Percentiles rank a stretch among this genome's conserved stretches.
Evolutionary conservation across 2,329 filamentous ascomycete species (phyloP).

Genomic region (Phaeosphaeriaceae sp.): DNA sequence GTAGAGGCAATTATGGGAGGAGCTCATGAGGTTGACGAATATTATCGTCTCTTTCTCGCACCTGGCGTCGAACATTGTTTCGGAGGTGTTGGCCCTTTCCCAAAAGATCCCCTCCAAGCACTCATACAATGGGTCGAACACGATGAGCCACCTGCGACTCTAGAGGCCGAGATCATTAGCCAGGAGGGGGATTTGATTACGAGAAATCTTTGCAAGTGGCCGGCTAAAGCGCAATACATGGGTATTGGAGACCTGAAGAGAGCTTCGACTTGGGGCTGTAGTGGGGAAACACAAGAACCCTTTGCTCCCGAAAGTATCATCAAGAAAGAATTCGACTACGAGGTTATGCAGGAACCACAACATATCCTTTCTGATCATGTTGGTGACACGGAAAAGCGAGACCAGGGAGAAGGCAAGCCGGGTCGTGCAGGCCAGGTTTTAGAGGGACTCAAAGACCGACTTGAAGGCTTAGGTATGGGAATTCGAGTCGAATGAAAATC

Average conservation of each 20-base stretch:
- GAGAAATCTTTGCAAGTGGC: constrained; percentile 28
- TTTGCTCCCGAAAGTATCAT: constrained; percentile 5
- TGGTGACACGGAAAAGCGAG: not conserved
- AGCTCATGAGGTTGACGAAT: constrained; percentile 29
- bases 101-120: constrained; percentile 23
- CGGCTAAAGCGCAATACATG: constrained; percentile 25
- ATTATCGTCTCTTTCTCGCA: constrained; percentile 41
- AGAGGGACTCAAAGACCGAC: constrained; percentile 22
- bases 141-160: constrained; percentile 27
- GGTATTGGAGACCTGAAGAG: constrained; percentile 24
- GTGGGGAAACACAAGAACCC: constrained; percentile 25
- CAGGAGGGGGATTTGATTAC: constrained; percentile 24
- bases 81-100: constrained; percentile 24
- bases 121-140: constrained; percentile 41
- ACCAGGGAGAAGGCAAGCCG: not conserved
- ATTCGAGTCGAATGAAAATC: constrained; percentile 21
- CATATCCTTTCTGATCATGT: not conserved
- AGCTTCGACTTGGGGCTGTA: constrained; percentile 31
- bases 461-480: constrained; percentile 25
- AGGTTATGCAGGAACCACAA: not conserved
- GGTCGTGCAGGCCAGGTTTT: constrained; percentile 23
- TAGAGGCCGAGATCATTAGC: constrained; percentile 26
- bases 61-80: constrained; percentile 37
- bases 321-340: constrained; percentile 3
- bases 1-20: constrained; percentile 36